Percentiles rank a stretch among this genome's conserved stretches.
Conservation (phyloP, 768 basidiomycete genomes). For the Hygrophoropsis aurantiaca region DNA sequence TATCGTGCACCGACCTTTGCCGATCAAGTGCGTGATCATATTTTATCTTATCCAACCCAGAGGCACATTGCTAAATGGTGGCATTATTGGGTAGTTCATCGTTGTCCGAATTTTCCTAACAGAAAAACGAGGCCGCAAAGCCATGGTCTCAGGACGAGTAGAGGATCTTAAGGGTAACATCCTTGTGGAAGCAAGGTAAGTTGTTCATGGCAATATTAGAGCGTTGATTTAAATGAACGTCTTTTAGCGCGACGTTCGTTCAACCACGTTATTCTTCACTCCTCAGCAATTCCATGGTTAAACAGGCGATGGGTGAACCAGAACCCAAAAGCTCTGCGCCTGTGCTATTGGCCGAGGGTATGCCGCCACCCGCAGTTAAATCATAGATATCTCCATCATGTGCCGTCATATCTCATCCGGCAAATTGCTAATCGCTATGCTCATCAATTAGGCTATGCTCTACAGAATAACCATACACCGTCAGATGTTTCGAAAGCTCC, state of each 20-base stretch:
- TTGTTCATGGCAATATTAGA: conserved; percentile 13
- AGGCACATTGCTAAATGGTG: no score
- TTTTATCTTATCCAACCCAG: conserved; percentile 3
- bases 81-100: conserved; percentile 83
- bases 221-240: background rate
- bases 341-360: conserved; percentile 25
- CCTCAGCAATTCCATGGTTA: conserved; percentile 58
- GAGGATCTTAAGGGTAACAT: conserved; percentile 81
- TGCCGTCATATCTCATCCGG: no score
- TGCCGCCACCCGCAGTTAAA: conserved; percentile 23
- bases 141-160: conserved; percentile 63
- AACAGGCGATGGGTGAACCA: conserved; percentile 66
- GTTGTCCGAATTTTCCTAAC: conserved; percentile 70
- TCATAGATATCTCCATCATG: conserved; percentile 13
- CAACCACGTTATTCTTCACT: conserved; percentile 87
- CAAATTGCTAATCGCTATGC: no score
- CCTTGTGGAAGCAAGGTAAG: conserved; percentile 81
- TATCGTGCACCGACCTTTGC: conserved; percentile 89
- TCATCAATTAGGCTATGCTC: no score
- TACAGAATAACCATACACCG: no score
- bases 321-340: conserved; percentile 22
- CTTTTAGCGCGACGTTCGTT: conserved; percentile 71
- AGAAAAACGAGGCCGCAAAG: conserved; percentile 78
- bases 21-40: conserved; percentile 59
- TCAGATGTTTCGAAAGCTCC: no score